Evolutionary conservation across 1,284 basidiomycete species (phyloP).

Genomic region (Heterobasidion irregulare): DNA sequence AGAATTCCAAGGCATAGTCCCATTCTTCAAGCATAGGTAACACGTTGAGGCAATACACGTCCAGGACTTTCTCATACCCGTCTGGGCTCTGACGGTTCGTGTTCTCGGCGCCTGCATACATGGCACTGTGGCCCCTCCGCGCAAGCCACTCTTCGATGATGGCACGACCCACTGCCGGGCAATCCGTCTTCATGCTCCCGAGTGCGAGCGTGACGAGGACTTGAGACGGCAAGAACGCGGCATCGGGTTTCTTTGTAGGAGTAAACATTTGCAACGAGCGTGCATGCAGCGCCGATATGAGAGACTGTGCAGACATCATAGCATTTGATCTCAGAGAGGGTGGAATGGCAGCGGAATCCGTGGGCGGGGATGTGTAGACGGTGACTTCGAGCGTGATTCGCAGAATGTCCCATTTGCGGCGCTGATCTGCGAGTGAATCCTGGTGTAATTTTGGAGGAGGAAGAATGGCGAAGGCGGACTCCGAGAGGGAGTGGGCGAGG

Average conservation of each 20-base stretch:
- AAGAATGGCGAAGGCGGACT: constrained; percentile 59
- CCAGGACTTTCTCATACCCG: constrained; percentile 65
- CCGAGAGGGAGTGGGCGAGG: constrained; percentile 54
- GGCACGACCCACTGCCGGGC: constrained; percentile 46
- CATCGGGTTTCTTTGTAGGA: constrained; percentile 35
- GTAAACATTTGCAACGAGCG: constrained; percentile 64
- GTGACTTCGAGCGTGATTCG: constrained; percentile 75
- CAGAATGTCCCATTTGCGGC: constrained; percentile 78
- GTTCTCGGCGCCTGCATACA: constrained; percentile 17
- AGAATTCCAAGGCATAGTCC: constrained; percentile 68
- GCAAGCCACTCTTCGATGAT: constrained; percentile 75
- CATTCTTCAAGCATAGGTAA: constrained; percentile 66
- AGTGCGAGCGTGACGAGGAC: constrained; percentile 62
- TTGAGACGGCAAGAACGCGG: constrained; percentile 56
- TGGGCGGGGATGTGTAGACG: constrained; percentile 48
- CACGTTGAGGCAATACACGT: constrained; percentile 65
- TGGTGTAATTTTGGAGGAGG: constrained; percentile 34
- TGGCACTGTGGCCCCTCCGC: constrained; percentile 30
- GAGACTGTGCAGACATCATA: constrained; percentile 46
- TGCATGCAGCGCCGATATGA: constrained; percentile 46
- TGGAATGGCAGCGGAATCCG: constrained; percentile 35
- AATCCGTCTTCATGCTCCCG: constrained; percentile 58
- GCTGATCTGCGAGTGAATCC: constrained; percentile 28
- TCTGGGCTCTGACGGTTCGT: constrained; percentile 22
- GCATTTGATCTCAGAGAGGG: constrained; percentile 40